These are phyloP conservation scores for Kurtzmaniella quercitrusa DNA, from an alignment of 1,139 yeast species.

Conservation along the genomic window DNA sequence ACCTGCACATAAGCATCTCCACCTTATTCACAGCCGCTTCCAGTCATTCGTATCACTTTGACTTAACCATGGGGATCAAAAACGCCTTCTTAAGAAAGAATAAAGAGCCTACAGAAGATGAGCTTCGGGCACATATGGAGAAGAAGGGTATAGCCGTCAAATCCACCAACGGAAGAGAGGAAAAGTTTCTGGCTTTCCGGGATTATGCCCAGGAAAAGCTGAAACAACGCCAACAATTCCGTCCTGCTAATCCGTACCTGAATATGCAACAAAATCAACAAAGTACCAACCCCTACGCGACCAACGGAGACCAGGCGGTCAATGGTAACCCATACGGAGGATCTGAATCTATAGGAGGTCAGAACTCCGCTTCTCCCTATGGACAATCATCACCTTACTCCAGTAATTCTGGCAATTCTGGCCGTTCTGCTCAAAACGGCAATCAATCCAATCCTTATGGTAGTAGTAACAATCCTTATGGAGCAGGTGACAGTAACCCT, in stretches of 20 bases:
- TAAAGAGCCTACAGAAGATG: slow-evolving; percentile 59
- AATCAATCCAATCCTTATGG: neutral
- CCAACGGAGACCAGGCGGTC: slow-evolving; percentile 1
- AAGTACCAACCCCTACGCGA: slow-evolving; percentile 25
- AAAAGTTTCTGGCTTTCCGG: slow-evolving; percentile 64
- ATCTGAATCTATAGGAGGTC: neutral
- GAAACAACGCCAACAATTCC: slow-evolving; percentile 38
- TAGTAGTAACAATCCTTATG: neutral
- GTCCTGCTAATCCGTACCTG: slow-evolving; percentile 45
- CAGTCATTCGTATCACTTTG: neutral
- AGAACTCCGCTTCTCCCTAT: neutral
- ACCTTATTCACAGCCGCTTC: neutral
- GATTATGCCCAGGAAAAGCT: slow-evolving; percentile 52
- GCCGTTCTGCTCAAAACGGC: neutral
- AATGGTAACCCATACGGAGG: neutral
- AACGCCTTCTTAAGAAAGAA: slow-evolving; percentile 47
- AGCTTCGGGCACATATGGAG: slow-evolving; percentile 47
- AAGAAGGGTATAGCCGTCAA: slow-evolving; percentile 52
- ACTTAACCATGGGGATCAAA: slow-evolving; percentile 36
- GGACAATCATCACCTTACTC: neutral
- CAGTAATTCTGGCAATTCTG: neutral
- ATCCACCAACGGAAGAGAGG: slow-evolving; percentile 32
- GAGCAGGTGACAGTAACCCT: neutral
- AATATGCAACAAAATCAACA: slow-evolving; percentile 21
- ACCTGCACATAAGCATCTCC: neutral